A percentile compares a stretch with the other conserved stretches of the same genome.
These are phyloP conservation scores for Patellifolia procumbens DNA, from an alignment of 179 eudicot genomes.

Conservation along the genomic window DNA sequence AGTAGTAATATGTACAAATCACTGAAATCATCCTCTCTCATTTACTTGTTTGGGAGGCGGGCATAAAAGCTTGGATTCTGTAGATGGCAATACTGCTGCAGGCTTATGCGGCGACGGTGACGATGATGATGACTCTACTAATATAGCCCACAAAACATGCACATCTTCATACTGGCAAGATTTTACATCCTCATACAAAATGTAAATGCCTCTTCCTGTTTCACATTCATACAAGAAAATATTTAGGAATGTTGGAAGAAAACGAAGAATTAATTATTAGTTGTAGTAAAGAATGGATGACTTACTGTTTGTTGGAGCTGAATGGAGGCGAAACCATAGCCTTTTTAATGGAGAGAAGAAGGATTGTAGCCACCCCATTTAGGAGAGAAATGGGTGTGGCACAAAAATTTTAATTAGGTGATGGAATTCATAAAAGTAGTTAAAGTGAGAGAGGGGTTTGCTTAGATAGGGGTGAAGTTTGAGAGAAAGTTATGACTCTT, in stretches of 20 bases:
- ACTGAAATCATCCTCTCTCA: conserved; percentile 21
- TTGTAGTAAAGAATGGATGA: not conserved
- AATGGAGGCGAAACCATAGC: conserved; percentile 62
- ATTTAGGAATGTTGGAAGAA: not conserved
- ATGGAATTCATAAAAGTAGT: conserved; percentile 28
- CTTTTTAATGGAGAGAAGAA: conserved; percentile 80
- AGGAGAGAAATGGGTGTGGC: conserved; percentile 44
- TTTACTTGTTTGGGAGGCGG: conserved; percentile 30
- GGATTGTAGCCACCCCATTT: conserved; percentile 89
- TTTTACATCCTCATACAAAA: conserved; percentile 85
- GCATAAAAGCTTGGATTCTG: conserved; percentile 38
- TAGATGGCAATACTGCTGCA: conserved; percentile 40
- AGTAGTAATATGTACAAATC: conserved; percentile 17
- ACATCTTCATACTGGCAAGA: conserved; percentile 92
- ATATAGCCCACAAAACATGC: conserved; percentile 85
- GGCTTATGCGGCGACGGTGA: conserved; percentile 54
- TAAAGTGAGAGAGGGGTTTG: conserved; percentile 41
- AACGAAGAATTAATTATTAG: no score
- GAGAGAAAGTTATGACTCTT: not conserved
- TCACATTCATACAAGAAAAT: not conserved
- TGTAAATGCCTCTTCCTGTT: conserved; percentile 87
- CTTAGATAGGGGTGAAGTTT: conserved; percentile 71
- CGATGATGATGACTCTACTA: conserved; percentile 67
- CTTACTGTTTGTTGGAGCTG: conserved; percentile 69
- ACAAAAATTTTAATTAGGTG: conserved; percentile 45